Conservation (phyloP, 345 rosid species). For the Aquilaria malaccensis region DNA sequence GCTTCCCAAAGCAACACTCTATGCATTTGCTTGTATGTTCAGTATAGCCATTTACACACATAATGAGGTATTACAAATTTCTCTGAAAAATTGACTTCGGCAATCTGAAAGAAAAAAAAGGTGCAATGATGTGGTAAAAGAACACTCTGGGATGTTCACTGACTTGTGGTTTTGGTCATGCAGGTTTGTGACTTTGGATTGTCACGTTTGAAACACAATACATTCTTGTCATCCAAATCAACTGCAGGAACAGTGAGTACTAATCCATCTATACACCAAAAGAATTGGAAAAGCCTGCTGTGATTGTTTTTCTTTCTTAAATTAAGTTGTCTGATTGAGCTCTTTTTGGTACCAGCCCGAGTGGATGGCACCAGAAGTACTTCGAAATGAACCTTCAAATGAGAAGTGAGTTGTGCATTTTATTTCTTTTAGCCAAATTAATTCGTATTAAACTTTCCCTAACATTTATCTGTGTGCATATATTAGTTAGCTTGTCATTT, state of each 20-base stretch:
- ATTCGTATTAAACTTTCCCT: slow-evolving; percentile 1
- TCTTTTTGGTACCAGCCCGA: slow-evolving; percentile 67
- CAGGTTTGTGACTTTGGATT: slow-evolving; percentile 97
- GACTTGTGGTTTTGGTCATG: slow-evolving; percentile 12
- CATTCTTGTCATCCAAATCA: slow-evolving; percentile 96
- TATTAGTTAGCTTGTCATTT: background rate
- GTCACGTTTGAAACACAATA: slow-evolving; percentile 96
- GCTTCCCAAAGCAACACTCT: too few species aligned
- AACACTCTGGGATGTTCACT: background rate
- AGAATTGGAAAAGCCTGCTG: slow-evolving; percentile 4
- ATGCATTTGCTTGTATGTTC: too few species aligned
- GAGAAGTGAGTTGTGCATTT: slow-evolving; percentile 67
- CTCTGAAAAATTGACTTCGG: background rate
- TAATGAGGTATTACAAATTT: too few species aligned
- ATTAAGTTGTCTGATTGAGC: slow-evolving; percentile 19
- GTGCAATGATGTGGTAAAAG: background rate
- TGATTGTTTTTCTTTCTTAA: slow-evolving; percentile 3
- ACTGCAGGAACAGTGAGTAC: slow-evolving; percentile 96
- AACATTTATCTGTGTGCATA: background rate
- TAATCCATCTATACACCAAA: background rate
- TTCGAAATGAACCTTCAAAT: slow-evolving; percentile 90
- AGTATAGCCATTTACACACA: too few species aligned
- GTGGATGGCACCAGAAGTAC: slow-evolving; percentile 99
- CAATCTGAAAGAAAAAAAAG: background rate
- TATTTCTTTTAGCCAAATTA: background rate